These are phyloP conservation scores for Dryas alaskensis DNA, from an alignment of 306 rosid species.

Conservation along the genomic window DNA sequence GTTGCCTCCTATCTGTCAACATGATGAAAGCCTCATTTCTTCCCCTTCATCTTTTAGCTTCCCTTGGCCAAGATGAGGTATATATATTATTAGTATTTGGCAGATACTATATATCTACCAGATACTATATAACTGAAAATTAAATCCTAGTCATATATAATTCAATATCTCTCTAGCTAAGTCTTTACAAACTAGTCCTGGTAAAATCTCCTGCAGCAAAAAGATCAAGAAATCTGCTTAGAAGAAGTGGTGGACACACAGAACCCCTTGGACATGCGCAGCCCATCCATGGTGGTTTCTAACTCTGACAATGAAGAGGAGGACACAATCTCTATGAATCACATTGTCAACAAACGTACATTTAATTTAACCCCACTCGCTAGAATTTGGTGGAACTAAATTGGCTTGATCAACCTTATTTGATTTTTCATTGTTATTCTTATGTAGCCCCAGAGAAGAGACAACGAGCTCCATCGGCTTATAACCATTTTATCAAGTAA, in stretches of 20 bases:
- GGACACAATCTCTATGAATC: constrained; percentile 43
- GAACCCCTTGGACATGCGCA: constrained; percentile 37
- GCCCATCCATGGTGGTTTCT: constrained; percentile 42
- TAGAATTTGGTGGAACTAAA: constrained; percentile 10
- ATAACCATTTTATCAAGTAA: constrained; percentile 89
- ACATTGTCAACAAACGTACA: constrained; percentile 69
- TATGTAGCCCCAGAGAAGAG: constrained; percentile 85
- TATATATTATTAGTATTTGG: not conserved
- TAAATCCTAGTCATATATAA: not conserved
- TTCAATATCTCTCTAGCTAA: too few relatives aligned
- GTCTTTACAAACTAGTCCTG: too few relatives aligned
- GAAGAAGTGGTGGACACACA: constrained; percentile 41
- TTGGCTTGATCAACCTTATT: not conserved
- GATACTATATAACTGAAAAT: not conserved
- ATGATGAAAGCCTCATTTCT: constrained; percentile 84
- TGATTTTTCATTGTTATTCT: not conserved
- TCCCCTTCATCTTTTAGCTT: constrained; percentile 76
- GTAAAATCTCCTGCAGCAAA: constrained; percentile 33
- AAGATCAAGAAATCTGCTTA: constrained; percentile 30
- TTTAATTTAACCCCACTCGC: not conserved
- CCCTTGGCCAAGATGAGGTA: constrained; percentile 57
- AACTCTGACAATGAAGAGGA: constrained; percentile 68
- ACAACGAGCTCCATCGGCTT: constrained; percentile 94
- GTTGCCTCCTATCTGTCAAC: constrained; percentile 75
- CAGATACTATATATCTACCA: too few relatives aligned